Evolutionary conservation across 139 green algal species (phyloP), one percentile per base, ranked within the genome.

Genomic region (Haematococcus sp.): DNA sequence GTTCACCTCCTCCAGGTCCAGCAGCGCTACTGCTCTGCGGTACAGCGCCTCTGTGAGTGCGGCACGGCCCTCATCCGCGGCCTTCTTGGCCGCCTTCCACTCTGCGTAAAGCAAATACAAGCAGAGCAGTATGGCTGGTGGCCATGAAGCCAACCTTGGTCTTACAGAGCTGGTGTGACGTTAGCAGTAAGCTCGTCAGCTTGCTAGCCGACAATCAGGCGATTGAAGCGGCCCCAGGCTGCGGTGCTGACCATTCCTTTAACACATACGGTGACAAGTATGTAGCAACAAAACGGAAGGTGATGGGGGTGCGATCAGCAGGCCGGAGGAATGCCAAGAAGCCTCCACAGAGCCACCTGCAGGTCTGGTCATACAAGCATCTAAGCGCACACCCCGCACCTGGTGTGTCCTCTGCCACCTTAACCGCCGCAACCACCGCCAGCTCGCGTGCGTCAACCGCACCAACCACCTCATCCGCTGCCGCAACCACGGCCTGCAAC

Each of bases 1-100:
- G 40, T 65, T 43, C 35, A 76, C 43, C 66, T 83, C 70, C 59
- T 82, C 70, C 43, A 71, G 34, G 0, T 89, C 81, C 72, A 94
- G 70, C 61, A 91, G 81, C 0, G 81, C 86, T 16, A 16, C 27
- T 13, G 76, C 78, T 71, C 91, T 91, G 0, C 66, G 46, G 0
- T 67, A 33, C 44, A 96, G 82, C 0, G 89, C 91, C 19, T 94
- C 89, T 9, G 91, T 43, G 46, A 97, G 68, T 2, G 88, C 92
- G 0, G 73, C 44, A 71, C 89, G 89, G 11, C 74, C 52, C 54
- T 87, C 80, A 15, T 93, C 87, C 75, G 84, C 84, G 2, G 88
- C 79, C 49, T 73, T 81, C 76, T 83, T 85, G 9, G 33, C 4
- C 54, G 78, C 71, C 17, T 84, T 78, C 55, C 51, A 34, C 64